phyloP scores from a whole-genome alignment of 768 basidiomycete genomes.

The Boletales sp. region DNA sequence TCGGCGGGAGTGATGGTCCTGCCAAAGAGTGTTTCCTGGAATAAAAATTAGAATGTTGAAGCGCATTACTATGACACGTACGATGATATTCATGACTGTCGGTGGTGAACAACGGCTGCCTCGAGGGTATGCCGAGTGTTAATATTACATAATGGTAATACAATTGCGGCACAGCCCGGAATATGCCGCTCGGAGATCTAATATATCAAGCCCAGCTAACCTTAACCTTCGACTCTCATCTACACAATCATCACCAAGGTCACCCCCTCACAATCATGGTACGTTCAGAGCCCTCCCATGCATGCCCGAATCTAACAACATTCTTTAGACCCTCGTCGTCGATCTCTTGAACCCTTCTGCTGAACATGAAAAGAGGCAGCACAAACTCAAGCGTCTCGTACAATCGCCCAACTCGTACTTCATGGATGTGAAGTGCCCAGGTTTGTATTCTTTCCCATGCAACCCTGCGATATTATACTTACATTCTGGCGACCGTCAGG shows the following conservation, averaged over 20 bases:
- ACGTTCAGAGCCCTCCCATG: background rate
- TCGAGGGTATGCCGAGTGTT: slow-evolving; percentile 5
- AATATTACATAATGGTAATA: no score
- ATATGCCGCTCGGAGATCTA: slow-evolving; percentile 14
- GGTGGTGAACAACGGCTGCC: background rate
- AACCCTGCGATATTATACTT: background rate
- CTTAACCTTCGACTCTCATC: slow-evolving; percentile 19
- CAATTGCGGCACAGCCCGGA: slow-evolving; percentile 2
- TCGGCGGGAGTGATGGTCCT: slow-evolving; percentile 94
- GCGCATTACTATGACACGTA: slow-evolving; percentile 22
- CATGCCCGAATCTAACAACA: slow-evolving; percentile 3
- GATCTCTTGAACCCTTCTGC: slow-evolving; percentile 96
- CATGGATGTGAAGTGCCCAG: slow-evolving; percentile 99
- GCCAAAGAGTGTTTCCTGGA: slow-evolving; percentile 94
- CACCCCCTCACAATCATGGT: slow-evolving; percentile 18
- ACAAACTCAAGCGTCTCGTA: slow-evolving; percentile 99
- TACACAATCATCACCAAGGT: slow-evolving; percentile 22
- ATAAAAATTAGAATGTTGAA: slow-evolving; percentile 12
- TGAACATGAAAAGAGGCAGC: slow-evolving; percentile 81
- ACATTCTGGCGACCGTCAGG: slow-evolving; percentile 42
- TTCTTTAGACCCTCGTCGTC: slow-evolving; percentile 86
- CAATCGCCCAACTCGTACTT: slow-evolving; percentile 99
- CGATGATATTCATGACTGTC: slow-evolving; percentile 74
- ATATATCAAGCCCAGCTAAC: slow-evolving; percentile 18
- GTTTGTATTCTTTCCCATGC: slow-evolving; percentile 40